A percentile compares a stretch with the other conserved stretches of the same genome.
phyloP scores from a whole-genome alignment of 2,329 filamentous ascomycete genomes.

The Colletotrichum tabaci region DNA sequence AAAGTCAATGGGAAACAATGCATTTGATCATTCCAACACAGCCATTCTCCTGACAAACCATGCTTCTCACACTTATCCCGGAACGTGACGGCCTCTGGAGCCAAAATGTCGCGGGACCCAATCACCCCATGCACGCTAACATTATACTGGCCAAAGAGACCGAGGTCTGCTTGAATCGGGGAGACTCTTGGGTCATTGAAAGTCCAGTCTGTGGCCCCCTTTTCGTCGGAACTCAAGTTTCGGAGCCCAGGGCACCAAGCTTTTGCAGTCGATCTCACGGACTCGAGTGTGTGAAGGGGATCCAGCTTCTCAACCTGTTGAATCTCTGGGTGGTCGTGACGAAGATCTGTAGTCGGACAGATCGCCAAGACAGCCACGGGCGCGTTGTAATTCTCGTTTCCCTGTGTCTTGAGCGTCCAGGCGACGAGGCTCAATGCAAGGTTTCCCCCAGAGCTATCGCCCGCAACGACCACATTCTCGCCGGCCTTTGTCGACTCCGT shows the following conservation, averaged over 20 bases:
- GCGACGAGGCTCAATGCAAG: slow-evolving; percentile 57
- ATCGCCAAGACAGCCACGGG: slow-evolving; percentile 56
- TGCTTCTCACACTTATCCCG: slow-evolving; percentile 59
- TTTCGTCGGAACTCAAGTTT: neutral
- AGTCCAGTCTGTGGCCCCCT: slow-evolving; percentile 41
- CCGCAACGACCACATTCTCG: slow-evolving; percentile 64
- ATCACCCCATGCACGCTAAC: slow-evolving; percentile 67
- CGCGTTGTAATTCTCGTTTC: slow-evolving; percentile 46
- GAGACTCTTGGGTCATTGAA: slow-evolving; percentile 61
- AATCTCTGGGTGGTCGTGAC: slow-evolving; percentile 45
- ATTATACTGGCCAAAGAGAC: slow-evolving; percentile 46
- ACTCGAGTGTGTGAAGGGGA: slow-evolving; percentile 44
- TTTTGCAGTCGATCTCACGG: slow-evolving; percentile 46
- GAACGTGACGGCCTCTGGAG: slow-evolving; percentile 66
- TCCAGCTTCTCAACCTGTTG: slow-evolving; percentile 43
- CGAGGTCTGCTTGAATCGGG: slow-evolving; percentile 62
- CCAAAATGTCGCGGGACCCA: slow-evolving; percentile 67
- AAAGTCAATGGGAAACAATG: slow-evolving; percentile 70
- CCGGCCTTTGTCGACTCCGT: slow-evolving; percentile 51
- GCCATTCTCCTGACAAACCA: slow-evolving; percentile 66
- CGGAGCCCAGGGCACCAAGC: slow-evolving; percentile 45
- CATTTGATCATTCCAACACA: slow-evolving; percentile 73
- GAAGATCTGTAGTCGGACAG: slow-evolving; percentile 60
- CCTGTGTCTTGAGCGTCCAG: slow-evolving; percentile 56
- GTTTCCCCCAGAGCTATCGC: slow-evolving; percentile 71